phyloP scores from a whole-genome alignment of 2,329 filamentous ascomycete genomes.

The Hymenoscyphus scutula region DNA sequence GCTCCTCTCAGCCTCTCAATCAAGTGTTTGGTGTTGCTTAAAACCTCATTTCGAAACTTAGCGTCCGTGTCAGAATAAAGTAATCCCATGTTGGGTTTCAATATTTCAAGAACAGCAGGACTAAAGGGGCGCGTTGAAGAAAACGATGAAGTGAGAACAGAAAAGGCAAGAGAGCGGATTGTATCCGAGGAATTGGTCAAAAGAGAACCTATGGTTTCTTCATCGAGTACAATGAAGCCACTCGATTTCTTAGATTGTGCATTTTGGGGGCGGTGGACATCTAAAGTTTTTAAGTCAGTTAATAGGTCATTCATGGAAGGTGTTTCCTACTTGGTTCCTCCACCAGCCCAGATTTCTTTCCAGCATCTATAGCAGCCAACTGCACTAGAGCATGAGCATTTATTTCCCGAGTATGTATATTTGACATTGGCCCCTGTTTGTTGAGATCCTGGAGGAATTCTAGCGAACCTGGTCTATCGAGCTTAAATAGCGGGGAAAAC shows the following conservation, averaged over 20 bases:
- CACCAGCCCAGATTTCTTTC: conserved; percentile 67
- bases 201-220: conserved; percentile 49
- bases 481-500: conserved; percentile 60
- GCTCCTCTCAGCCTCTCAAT: conserved; percentile 71
- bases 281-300: conserved; percentile 22
- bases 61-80: conserved; percentile 84
- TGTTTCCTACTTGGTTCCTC: conserved; percentile 58
- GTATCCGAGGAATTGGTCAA: conserved; percentile 56
- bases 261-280: conserved; percentile 38
- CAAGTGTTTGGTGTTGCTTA: conserved; percentile 72
- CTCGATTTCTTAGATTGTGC: conserved; percentile 35
- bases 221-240: conserved; percentile 39
- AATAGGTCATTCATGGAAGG: conserved; percentile 10
- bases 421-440: conserved; percentile 47
- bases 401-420: conserved; percentile 45
- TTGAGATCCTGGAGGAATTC: conserved; percentile 58
- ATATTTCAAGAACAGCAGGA: conserved; percentile 54
- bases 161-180: conserved; percentile 77
- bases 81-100: conserved; percentile 64
- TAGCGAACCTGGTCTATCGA: conserved; percentile 52
- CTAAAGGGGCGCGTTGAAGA: conserved; percentile 73
- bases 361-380: conserved; percentile 66
- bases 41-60: conserved; percentile 78
- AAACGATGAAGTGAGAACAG: conserved; percentile 73
- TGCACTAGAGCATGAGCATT: conserved; percentile 57